Evolutionary conservation across 768 basidiomycete species (phyloP), one percentile per base, ranked within the genome.

Genomic region (Lentinula raphanica): DNA sequence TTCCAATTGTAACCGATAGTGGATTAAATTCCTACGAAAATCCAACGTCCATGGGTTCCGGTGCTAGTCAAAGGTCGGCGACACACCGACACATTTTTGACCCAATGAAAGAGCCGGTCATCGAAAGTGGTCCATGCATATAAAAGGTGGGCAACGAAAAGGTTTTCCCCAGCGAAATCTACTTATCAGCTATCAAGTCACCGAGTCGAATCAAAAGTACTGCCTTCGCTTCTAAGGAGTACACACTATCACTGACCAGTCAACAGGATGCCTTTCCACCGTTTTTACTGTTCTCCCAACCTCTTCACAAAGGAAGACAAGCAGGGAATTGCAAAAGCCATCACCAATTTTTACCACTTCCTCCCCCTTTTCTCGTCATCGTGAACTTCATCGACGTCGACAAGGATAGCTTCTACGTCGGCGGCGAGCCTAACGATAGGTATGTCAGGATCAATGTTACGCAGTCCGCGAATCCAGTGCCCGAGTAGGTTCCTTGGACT

Each of bases 381-480:
- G 64, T 68, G 21, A 46, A 67, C 21, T 68, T 68, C 58, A 64
- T 68, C 39, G 64, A 68, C n/a, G 56, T 68, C n/a, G 59, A 59
- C 3, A 17, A 62, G 25, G 56, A 59, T 29, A 60, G 49, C 25
- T 64, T 58, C 45, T 67, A 60, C 31, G 63, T 68, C 29, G 64
- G 66, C 4, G 67, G 67, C 7, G 54, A 67, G 59, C 19, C 29
- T 7, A 57, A 36, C 7, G 31, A 61, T 4, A 58, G 54, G 1
- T 64, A 67, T 27, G 39, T 68, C 38, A 61, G 67, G 5, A 62
- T 68, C 28, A 59, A 54, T 11, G 60, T 61, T 17, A 63, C 65
- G 32, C 67, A 68, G 44, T 28, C 58, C 5, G 67, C 67, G 9
- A 59, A 64, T 13, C 59, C 65, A 39, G 62, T 61, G 27, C 25